phyloP scores from a whole-genome alignment of 2,329 filamentous ascomycete species.

The Penicillium sp. region DNA sequence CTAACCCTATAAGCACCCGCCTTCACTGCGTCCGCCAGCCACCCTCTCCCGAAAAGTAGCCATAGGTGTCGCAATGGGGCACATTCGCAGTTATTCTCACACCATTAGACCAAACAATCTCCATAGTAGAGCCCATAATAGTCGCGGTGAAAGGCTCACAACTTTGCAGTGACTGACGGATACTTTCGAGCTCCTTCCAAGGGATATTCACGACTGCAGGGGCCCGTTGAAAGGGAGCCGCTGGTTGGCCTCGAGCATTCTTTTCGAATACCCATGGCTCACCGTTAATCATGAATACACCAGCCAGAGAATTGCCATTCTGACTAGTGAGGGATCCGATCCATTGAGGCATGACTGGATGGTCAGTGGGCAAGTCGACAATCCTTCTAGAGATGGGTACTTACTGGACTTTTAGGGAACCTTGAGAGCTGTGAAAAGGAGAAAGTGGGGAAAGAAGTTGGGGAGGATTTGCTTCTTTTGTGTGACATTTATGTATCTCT shows the following conservation, averaged over 20 bases:
- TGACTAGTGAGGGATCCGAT: constrained; percentile 3
- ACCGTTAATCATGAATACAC: constrained; percentile 8
- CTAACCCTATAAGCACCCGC: background rate
- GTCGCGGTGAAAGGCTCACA: constrained; percentile 7
- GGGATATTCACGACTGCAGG: constrained; percentile 11
- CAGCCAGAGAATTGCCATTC: constrained; percentile 7
- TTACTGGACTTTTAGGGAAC: background rate
- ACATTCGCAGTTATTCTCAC: constrained; percentile 10
- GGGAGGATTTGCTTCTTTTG: background rate
- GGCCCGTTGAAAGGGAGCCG: constrained; percentile 2
- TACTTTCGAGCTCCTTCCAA: constrained; percentile 8
- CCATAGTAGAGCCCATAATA: constrained; percentile 9
- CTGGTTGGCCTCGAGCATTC: background rate
- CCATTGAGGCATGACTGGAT: constrained; percentile 9
- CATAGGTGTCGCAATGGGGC: constrained; percentile 7
- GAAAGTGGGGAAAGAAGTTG: background rate
- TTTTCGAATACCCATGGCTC: constrained; percentile 12
- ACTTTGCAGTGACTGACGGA: background rate
- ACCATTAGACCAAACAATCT: constrained; percentile 9
- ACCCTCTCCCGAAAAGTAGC: constrained; percentile 4
- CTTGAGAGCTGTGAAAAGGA: background rate
- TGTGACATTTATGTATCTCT: background rate
- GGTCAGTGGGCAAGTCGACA: background rate
- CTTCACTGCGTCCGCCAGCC: constrained; percentile 6
- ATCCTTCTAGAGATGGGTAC: background rate